Evolutionary conservation across 305 asterid genomes (phyloP), one percentile per base, ranked within the genome.

Genomic region (Plantago lanceolata): DNA sequence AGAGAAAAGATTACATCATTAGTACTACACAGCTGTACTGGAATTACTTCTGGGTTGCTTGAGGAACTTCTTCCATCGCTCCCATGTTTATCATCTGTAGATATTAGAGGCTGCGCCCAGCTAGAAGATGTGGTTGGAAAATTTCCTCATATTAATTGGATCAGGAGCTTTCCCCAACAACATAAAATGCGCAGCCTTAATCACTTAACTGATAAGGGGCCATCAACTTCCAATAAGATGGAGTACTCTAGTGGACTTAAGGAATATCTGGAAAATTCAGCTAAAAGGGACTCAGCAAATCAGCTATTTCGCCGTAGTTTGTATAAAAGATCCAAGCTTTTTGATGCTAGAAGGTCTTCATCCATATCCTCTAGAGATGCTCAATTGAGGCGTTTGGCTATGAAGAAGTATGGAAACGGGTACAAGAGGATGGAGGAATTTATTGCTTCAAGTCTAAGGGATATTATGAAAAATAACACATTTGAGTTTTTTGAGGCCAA

Each of bases 201-300:
- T 66, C 87, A 77, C 72, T 61, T 84, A 33, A 69, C 74, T 68
- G 95, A 83, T 59, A 73, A 69, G 78, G 69, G 75, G 21, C 68
- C 76, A 65, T 77, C 85, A 59, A 69, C 81, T 64, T 75, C 72
- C 69, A 79, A 67, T 68, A 81, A 81, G 64, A 78, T 77, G 73
- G 96, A 94, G 71, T 97, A 90, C 75, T 94, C 97, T 69, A 81
- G 81, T 79, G 99, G 99, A 68, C 82, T 94, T 68, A 84, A 87
- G 69, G 90, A 90, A 73, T 94, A 94, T 79, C 72, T 94, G 79
- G 99, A 94, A 79, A 94, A 83, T 80, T 86, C 95, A 59, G 97
- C 85, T 68, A 90, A 88, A 82, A 85, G 97, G 76, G 96, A 90
- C 57, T 81, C 97, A 53, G 88, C 94, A 60, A 92, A 79, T 73